phyloP scores from a whole-genome alignment of 352 stramenopile genomes.

The Phytopythium vexans region DNA sequence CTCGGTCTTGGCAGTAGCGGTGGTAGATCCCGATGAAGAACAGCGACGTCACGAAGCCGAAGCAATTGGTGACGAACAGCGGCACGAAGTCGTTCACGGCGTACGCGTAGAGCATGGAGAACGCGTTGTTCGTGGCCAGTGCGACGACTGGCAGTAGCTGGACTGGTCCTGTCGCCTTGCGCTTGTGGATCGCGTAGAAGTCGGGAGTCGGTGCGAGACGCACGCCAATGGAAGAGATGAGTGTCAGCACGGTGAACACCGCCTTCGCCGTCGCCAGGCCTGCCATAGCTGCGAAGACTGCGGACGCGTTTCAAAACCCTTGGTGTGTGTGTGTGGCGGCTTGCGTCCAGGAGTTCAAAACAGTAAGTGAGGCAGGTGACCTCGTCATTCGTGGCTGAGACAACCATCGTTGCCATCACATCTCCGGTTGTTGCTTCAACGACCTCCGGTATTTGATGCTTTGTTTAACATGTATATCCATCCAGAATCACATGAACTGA shows the following conservation, averaged over 20 bases:
- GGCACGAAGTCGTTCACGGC: conserved; percentile 43
- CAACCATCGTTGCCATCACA: no score
- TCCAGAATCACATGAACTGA: no score
- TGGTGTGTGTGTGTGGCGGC: no score
- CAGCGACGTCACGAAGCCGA: conserved; percentile 34
- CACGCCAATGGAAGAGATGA: conserved; percentile 64
- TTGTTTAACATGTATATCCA: no score
- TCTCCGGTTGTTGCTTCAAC: no score
- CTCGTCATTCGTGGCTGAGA: no score
- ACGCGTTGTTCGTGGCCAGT: conserved; percentile 35
- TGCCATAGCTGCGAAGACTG: no score
- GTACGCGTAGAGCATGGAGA: conserved; percentile 46
- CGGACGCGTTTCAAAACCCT: no score
- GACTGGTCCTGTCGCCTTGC: conserved; percentile 19
- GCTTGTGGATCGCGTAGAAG: conserved; percentile 19
- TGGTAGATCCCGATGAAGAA: conserved; percentile 45
- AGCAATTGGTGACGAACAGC: conserved; percentile 39
- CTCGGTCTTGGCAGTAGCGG: conserved; percentile 21
- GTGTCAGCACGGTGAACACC: conserved; percentile 32
- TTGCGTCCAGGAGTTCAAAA: no score
- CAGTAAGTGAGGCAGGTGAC: no score
- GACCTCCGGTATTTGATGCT: no score
- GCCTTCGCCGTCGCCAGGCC: not conserved
- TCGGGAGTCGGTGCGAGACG: conserved; percentile 40
- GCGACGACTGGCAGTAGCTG: conserved; percentile 15